Evolutionary conservation across 1,139 yeast species (phyloP), one percentile per base, ranked within the genome.

Genomic region (Trichomonascaceae sp.): DNA sequence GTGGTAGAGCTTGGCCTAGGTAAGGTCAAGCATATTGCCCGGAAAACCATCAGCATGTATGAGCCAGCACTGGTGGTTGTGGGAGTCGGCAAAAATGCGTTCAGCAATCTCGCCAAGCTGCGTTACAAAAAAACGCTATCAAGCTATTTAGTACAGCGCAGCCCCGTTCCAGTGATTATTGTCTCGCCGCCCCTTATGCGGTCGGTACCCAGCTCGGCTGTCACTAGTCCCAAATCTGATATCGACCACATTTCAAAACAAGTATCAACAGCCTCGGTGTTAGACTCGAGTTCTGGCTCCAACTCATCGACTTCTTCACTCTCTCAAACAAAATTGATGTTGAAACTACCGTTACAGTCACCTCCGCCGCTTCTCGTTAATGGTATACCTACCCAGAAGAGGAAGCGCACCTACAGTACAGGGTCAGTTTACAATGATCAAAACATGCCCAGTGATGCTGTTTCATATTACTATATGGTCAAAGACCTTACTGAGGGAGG

Each of bases 131-230:
- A 41, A 29, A 39, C 47, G 16, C 33, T 50, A 14, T 40, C 52
- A 15, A 45, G 44, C 28, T 50, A 48, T 38, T 38, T 50, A 13
- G 40, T 48, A 27, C 47, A 48, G 18, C 45, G 45, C 29, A 40
- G 47, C 17, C 50, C 51, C 0, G 51, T 50, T 4, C 55, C 55
- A 2, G 52, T 50, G 16, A 42, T 50, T 17, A 45, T 50, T 13
- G 46, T 45, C 11, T 37, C 47, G 4, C 42, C 44, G 9, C 26
- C 35, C n/a, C 26, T 33, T 14, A 33, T 37, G 37, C 29, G 33
- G 13, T 18, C 30, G 11, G 27, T 25, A 13, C 28, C 28, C 13
- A 5, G 36, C 34, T 8, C 36, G 40, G 8, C 23, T 20, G 9
- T 20, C 9, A 20, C 23, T 20, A 20, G 23, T 11, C 23, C 23